Evolutionary conservation across 2,329 filamentous ascomycete species (phyloP), one percentile per base, ranked within the genome.

Genomic region (Pyrenochaeta sp.): DNA sequence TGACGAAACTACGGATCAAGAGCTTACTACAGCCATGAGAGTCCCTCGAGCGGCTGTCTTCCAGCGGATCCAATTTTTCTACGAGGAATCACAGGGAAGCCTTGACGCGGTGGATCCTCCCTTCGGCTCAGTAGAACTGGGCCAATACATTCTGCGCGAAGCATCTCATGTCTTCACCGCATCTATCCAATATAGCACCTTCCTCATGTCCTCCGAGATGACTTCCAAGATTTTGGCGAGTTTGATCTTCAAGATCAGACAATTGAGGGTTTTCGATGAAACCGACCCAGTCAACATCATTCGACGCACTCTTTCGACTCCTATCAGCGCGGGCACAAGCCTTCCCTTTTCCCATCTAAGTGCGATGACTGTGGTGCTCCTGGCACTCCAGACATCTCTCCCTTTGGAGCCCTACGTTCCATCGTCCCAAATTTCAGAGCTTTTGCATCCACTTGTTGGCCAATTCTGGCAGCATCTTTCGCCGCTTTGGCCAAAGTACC

Each of bases 401-500:
- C 54, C 60, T 4, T 64, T 60, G 1, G 51, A 67, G 6, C 63
- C 68, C 6, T 74, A 70, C 30, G 63, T 77, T 45, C 41, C 63
- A 35, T 40, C 56, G 14, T 66, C 75, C n/a, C 82, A 87, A 20
- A 70, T 89, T 44, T 88, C 82, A 49, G 82, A 79, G 49, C 77
- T 96, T 7, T 84, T 94, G 4, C 82, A 86, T 17, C 82, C 85
- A 23, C 78, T 98, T 18, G 87, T 95, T 14, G 81, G 81, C 1
- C 84, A 88, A 50, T 83, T 94, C 0, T 99, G 95, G 95, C 75
- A 79, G 4, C 92, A 91, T 67, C 78, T 99, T 33, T 90, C 92
- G 0, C 88, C 91, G n/a, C 83, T 87, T 11, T 88, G 89, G 58
- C 92, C 93, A 0, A 97, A 97, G 70, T 96, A 94, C 63, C 95